Conservation (phyloP, 805 yeast species). For the Saccharomycopsis fermentans region DNA sequence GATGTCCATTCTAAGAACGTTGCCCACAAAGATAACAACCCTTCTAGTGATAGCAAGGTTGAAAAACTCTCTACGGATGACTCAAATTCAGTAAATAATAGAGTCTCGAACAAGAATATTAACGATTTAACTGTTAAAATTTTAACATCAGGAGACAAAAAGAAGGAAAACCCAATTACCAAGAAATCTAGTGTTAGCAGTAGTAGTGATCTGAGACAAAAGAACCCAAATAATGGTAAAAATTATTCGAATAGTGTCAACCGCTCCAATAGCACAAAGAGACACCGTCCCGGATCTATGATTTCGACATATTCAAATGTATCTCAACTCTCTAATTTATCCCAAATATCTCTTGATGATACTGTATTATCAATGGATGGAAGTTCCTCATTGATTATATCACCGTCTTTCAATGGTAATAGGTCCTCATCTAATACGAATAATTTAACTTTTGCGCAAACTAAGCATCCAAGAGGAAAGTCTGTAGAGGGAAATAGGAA, state of each 20-base stretch:
- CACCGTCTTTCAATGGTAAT: slow-evolving; percentile 5
- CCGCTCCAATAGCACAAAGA: neutral
- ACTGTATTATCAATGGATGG: slow-evolving; percentile 17
- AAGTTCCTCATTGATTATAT: neutral
- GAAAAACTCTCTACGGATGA: neutral
- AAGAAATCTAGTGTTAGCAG: neutral
- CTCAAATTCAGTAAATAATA: neutral
- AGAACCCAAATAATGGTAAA: neutral
- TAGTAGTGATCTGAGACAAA: neutral
- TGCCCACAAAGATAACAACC: neutral
- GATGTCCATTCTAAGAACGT: neutral
- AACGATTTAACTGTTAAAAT: slow-evolving; percentile 5
- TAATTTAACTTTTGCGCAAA: neutral
- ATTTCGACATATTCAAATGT: slow-evolving; percentile 13
- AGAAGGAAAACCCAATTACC: neutral
- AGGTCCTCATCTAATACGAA: neutral
- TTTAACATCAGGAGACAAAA: neutral
- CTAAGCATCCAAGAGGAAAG: slow-evolving; percentile 5
- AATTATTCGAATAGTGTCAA: neutral
- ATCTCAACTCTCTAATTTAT: slow-evolving; percentile 14
- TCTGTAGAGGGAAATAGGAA: slow-evolving; percentile 8
- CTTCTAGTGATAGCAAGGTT: neutral
- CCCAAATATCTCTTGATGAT: slow-evolving; percentile 16
- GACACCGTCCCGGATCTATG: slow-evolving; percentile 12
- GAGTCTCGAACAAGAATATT: neutral